phyloP scores from a whole-genome alignment of 345 rosid genomes.

The Salix caprea region DNA sequence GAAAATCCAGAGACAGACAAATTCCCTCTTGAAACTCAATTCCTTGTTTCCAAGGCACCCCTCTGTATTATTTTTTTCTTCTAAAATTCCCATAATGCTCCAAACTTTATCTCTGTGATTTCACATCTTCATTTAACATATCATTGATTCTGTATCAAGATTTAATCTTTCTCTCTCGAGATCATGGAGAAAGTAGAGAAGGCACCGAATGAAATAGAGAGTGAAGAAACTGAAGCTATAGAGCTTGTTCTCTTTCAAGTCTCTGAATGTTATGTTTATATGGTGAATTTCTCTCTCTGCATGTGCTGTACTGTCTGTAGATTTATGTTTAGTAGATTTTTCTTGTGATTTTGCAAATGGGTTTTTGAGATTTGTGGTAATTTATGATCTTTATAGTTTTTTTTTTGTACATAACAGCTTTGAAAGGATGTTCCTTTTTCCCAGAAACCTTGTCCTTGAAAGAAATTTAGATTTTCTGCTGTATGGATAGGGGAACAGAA shows the following conservation, averaged over 20 bases:
- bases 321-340: neutral
- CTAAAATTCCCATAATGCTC: neutral
- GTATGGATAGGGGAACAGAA: neutral
- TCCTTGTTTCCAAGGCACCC: neutral
- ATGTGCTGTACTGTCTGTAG: neutral
- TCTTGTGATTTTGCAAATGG: neutral
- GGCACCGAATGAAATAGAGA: conserved; percentile 11
- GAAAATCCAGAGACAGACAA: neutral
- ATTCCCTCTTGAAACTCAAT: neutral
- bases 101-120: neutral
- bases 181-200: conserved; percentile 30
- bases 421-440: neutral
- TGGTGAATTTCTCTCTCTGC: conserved; percentile 38
- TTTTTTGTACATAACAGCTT: neutral
- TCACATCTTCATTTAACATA: neutral
- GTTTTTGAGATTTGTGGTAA: neutral
- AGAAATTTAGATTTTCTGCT: neutral
- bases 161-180: neutral
- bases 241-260: conserved; percentile 85
- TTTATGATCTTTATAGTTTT: neutral
- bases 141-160: neutral
- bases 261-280: conserved; percentile 86
- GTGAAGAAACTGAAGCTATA: conserved; percentile 53
- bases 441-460: neutral
- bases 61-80: too few species aligned